Conservation (phyloP, 1,139 yeast genomes). For the Blastobotrys elegans region DNA sequence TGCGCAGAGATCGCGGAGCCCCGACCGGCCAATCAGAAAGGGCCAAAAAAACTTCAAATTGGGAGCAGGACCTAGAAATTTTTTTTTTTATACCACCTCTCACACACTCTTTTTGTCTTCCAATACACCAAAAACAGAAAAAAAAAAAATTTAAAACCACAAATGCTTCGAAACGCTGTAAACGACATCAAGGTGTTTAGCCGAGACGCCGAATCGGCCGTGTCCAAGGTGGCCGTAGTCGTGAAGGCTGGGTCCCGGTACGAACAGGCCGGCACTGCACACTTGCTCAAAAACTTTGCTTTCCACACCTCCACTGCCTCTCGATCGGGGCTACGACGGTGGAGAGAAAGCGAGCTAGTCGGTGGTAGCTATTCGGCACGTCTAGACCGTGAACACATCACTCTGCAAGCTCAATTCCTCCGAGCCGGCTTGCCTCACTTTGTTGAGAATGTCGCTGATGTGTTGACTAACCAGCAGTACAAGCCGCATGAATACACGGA, state of each 20-base stretch:
- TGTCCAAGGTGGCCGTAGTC: constrained; percentile 73
- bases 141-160: neutral
- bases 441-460: constrained; percentile 80
- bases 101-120: too few species aligned
- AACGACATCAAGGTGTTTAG: constrained; percentile 41
- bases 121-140: too few species aligned
- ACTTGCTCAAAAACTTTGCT: constrained; percentile 76
- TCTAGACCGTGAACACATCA: constrained; percentile 80
- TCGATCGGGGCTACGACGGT: constrained; percentile 86
- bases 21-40: too few species aligned
- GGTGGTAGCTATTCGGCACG: constrained; percentile 74
- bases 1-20: too few species aligned
- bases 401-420: constrained; percentile 75
- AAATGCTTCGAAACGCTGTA: constrained; percentile 19
- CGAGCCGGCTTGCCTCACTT: constrained; percentile 87
- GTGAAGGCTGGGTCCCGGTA: constrained; percentile 85
- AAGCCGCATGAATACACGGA: constrained; percentile 74
- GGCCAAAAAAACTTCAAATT: too few species aligned
- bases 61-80: too few species aligned
- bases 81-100: too few species aligned
- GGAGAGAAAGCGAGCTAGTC: constrained; percentile 90
- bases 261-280: constrained; percentile 76
- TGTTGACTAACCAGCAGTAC: constrained; percentile 65
- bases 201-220: constrained; percentile 45
- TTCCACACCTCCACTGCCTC: constrained; percentile 67